These are phyloP conservation scores for Desmodesmus armatus DNA, from an alignment of 139 green algal genomes.

Conservation along the genomic window DNA sequence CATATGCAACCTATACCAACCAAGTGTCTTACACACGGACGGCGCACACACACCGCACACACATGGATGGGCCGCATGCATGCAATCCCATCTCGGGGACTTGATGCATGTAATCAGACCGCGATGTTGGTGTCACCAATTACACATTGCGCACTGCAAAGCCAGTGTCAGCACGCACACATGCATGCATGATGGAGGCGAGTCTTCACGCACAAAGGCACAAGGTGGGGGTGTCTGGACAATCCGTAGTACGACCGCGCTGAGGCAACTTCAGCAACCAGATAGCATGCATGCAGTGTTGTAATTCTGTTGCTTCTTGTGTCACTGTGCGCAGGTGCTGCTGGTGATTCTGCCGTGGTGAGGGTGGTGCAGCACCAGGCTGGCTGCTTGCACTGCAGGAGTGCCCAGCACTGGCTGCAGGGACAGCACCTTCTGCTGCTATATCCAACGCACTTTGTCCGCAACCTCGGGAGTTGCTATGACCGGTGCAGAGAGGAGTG, in stretches of 20 bases:
- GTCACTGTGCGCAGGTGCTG: background rate
- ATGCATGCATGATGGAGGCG: background rate
- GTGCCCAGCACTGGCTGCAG: background rate
- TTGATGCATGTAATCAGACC: too few relatives aligned
- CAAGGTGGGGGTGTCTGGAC: background rate
- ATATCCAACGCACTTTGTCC: background rate
- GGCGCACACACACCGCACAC: too few relatives aligned
- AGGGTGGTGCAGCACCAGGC: background rate
- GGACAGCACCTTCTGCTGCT: background rate
- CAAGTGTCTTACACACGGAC: too few relatives aligned
- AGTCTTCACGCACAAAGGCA: background rate
- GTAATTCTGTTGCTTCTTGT: too few relatives aligned
- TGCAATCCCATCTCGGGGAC: too few relatives aligned
- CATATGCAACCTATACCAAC: too few relatives aligned
- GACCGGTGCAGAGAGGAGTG: conserved; percentile 79
- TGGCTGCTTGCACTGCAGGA: background rate
- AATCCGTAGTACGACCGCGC: background rate
- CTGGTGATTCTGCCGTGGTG: background rate
- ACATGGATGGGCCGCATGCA: too few relatives aligned
- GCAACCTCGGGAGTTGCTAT: conserved; percentile 46
- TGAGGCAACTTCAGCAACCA: too few relatives aligned
- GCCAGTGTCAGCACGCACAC: background rate
- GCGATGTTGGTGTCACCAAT: too few relatives aligned
- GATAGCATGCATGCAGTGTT: too few relatives aligned
- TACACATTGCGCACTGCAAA: background rate